phyloP scores from a whole-genome alignment of 2,329 filamentous ascomycete species.

The Exutisphaerella laricina region DNA sequence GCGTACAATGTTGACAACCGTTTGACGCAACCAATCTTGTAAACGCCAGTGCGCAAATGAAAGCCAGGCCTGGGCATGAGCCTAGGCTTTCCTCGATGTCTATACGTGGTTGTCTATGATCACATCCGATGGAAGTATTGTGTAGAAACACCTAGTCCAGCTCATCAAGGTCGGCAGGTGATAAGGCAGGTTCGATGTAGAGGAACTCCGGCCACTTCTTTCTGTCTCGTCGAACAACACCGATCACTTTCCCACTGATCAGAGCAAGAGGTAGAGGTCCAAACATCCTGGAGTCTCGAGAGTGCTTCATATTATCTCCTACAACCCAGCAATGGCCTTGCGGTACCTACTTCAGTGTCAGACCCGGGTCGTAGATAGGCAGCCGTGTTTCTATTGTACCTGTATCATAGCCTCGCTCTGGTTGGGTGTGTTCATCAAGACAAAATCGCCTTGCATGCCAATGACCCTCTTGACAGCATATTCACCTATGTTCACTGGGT shows the following conservation, averaged over 20 bases:
- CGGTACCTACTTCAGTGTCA: slow-evolving; percentile 59
- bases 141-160: not conserved
- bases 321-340: slow-evolving; percentile 86
- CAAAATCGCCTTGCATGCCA: slow-evolving; percentile 59
- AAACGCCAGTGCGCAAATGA: too few relatives aligned
- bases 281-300: slow-evolving; percentile 78
- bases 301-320: slow-evolving; percentile 81
- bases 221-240: slow-evolving; percentile 15
- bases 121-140: too few relatives aligned
- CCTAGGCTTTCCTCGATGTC: too few relatives aligned
- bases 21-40: too few relatives aligned
- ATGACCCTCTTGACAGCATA: slow-evolving; percentile 69
- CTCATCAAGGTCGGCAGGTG: not conserved
- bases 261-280: slow-evolving; percentile 82
- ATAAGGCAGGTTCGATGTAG: not conserved
- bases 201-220: not conserved
- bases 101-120: too few relatives aligned
- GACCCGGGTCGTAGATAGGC: not conserved
- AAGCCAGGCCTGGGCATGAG: too few relatives aligned
- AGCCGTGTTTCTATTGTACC: slow-evolving; percentile 39
- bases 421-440: slow-evolving; percentile 58
- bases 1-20: too few relatives aligned
- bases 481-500: slow-evolving; percentile 56
- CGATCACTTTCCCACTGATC: slow-evolving; percentile 75
- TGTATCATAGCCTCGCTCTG: slow-evolving; percentile 53